Conservation (phyloP, 2,329 filamentous ascomycete species). For the Paraphaeosphaeria minitans region DNA sequence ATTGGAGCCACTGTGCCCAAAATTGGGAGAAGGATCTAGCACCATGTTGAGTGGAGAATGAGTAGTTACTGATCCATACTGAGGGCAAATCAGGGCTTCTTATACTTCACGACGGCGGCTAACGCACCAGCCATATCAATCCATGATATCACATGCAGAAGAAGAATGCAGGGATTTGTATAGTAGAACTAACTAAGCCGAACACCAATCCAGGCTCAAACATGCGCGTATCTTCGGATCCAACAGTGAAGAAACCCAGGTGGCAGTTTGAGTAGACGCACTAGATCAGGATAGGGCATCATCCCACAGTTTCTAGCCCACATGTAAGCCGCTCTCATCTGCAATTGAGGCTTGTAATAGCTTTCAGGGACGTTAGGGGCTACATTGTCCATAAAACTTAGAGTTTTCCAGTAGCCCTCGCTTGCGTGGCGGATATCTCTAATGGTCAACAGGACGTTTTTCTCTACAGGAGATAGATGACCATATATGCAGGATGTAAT, state of each 20-base stretch:
- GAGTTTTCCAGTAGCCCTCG: background rate
- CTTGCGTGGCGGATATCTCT: background rate
- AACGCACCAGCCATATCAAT: too few species aligned
- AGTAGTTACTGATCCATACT: too few species aligned
- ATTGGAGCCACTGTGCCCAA: too few species aligned
- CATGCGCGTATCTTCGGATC: background rate
- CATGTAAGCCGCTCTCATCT: conserved; percentile 5
- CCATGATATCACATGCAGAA: too few species aligned
- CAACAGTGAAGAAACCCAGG: background rate
- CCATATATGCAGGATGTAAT: background rate
- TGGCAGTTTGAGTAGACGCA: background rate
- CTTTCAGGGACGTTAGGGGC: background rate
- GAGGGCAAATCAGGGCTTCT: too few species aligned
- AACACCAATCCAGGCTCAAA: background rate
- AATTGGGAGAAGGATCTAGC: too few species aligned
- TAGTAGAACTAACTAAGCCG: too few species aligned
- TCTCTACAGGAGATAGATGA: background rate
- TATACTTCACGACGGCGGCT: too few species aligned
- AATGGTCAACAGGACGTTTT: background rate
- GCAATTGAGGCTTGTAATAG: conserved; percentile 2
- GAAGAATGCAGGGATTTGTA: too few species aligned
- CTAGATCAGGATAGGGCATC: background rate
- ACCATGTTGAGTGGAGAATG: too few species aligned
- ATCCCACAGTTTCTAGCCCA: conserved; percentile 1
- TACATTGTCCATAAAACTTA: conserved; percentile 1